These are phyloP conservation scores for Chalciporus sp. DNA, from an alignment of 1,284 basidiomycete genomes.

Conservation along the genomic window DNA sequence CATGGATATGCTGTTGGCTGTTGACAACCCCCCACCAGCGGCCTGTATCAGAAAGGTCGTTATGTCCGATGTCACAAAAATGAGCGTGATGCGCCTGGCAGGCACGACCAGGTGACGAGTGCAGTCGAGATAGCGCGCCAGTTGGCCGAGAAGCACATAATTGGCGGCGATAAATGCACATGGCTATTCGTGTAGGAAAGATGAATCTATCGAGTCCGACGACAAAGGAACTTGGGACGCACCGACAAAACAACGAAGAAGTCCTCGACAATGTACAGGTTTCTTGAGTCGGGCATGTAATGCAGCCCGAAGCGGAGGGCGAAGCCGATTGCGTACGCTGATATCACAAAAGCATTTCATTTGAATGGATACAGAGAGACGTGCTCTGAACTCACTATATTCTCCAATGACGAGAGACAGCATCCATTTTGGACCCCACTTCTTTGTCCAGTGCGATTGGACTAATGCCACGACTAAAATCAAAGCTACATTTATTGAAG, in stretches of 20 bases:
- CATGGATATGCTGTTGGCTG: constrained; percentile 34
- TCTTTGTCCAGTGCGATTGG: constrained; percentile 50
- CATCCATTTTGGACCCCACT: constrained; percentile 63
- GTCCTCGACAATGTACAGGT: constrained; percentile 58
- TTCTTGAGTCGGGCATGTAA: constrained; percentile 40
- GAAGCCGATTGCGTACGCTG: too few relatives aligned
- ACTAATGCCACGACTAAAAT: constrained; percentile 38
- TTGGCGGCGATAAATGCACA: too few relatives aligned
- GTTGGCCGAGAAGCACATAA: constrained; percentile 34
- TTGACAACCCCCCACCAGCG: constrained; percentile 38
- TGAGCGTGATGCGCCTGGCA: constrained; percentile 51
- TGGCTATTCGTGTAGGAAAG: not conserved
- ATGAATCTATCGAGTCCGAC: not conserved
- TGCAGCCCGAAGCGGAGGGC: constrained; percentile 32
- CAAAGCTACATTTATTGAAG: too few relatives aligned
- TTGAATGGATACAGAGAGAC: not conserved
- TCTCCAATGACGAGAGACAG: constrained; percentile 64
- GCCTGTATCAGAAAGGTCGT: constrained; percentile 68
- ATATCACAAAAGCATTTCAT: constrained; percentile 16
- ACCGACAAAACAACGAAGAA: constrained; percentile 69
- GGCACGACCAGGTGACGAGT: constrained; percentile 54
- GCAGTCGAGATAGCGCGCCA: constrained; percentile 56
- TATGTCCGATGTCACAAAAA: constrained; percentile 60
- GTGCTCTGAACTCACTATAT: constrained; percentile 44
- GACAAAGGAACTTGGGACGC: not conserved